phyloP scores from a whole-genome alignment of 176 grass and related monocot species.

The Cenchrus fungigraminus region DNA sequence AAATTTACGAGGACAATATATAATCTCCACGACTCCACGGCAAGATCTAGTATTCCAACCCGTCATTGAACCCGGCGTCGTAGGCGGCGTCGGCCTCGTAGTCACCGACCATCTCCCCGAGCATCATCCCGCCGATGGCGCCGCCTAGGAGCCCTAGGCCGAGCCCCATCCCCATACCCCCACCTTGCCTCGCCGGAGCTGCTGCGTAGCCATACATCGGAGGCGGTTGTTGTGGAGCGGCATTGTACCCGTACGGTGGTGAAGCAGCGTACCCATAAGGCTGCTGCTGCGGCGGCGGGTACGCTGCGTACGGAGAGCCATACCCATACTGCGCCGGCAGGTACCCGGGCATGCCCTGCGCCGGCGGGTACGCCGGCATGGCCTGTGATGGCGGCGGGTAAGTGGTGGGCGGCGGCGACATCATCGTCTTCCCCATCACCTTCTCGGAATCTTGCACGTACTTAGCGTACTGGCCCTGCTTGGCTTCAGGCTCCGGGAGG shows the following conservation, averaged over 20 bases:
- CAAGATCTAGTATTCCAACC: constrained; percentile 27
- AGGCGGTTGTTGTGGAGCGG: neutral
- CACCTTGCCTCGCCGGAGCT: neutral
- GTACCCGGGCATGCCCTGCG: neutral
- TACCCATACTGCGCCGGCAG: constrained; percentile 39
- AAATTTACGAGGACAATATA: constrained; percentile 28
- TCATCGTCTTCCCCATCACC: neutral
- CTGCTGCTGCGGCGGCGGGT: constrained; percentile 22
- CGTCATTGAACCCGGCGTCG: constrained; percentile 39
- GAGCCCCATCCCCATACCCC: constrained; percentile 39
- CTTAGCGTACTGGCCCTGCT: neutral
- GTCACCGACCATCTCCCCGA: constrained; percentile 37
- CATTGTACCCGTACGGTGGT: constrained; percentile 48
- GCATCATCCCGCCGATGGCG: constrained; percentile 43
- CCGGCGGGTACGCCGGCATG: neutral
- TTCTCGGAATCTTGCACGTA: neutral
- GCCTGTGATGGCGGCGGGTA: constrained; percentile 34
- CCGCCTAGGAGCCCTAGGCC: constrained; percentile 46
- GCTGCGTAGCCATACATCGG: constrained; percentile 48
- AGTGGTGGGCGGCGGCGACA: neutral
- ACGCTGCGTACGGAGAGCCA: constrained; percentile 18
- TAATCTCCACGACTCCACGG: neutral
- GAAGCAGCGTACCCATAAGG: constrained; percentile 20
- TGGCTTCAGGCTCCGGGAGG: neutral
- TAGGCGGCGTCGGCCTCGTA: constrained; percentile 31